Evolutionary conservation across 345 rosid genomes (phyloP), one percentile per base, ranked within the genome.

Genomic region (Bretschneidera sinensis): DNA sequence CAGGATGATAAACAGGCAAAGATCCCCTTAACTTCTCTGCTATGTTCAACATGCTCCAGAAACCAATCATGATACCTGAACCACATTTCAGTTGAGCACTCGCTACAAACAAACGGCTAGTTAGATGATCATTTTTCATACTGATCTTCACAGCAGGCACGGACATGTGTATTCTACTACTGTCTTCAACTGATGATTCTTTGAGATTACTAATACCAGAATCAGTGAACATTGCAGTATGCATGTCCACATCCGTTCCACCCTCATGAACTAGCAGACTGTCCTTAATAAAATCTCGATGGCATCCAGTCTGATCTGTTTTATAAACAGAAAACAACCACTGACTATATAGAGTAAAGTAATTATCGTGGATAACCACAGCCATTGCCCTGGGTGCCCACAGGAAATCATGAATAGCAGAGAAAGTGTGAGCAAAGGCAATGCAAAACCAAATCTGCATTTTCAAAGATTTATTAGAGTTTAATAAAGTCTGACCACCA

Each of bases 1-100:
- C 75, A 18, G 95, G 96, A 59, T 92, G 91, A 80, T 86, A 79
- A 43, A 79, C 69, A 39, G 92, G 95, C 70, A 92, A 63, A 66
- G 78, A 62, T 60, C 86, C 87, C 62, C 73, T 68, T 43, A 87
- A 69, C 65, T 69, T 76, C 65, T 85, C 87, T 34, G 79, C 81
- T 62, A 81, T 59, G 57, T 76, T 85, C 14, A 68, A 60, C 77
- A 92, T 66, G 79, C 79, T 79, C 75, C 86, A 79, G 43, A 50
- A 71, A 62, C 72, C 81, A 48, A 54, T 63, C 52, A 61, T 47
- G 31, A 45, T 48, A 57, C 53, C 66, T 68, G 82, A 78, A 61
- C 54, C 65, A 64, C 59, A 59, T 66, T 74, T 59, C 21, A 54
- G 66, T 52, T 45, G 71, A 57, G 68, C 60, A 56, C 43, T 67